Conservation (phyloP, 139 green algal species). For the Tetratostichococcus sp. region DNA sequence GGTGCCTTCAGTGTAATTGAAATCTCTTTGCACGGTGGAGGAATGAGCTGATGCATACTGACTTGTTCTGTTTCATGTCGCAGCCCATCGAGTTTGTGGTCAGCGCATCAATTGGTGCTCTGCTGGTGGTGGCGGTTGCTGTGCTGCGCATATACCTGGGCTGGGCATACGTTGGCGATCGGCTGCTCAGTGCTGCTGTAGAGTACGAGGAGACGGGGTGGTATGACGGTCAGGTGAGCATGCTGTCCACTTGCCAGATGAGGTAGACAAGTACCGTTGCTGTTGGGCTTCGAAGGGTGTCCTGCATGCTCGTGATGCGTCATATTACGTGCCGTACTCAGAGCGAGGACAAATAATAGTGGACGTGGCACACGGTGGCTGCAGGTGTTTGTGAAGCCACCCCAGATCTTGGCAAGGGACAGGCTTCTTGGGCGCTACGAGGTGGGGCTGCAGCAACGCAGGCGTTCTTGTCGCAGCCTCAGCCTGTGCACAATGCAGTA, state of each 20-base stretch:
- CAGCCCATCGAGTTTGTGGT: constrained; percentile 64
- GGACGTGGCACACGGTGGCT: too few species aligned
- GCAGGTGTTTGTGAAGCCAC: constrained; percentile 77
- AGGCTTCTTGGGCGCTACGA: constrained; percentile 69
- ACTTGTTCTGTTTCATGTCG: background rate
- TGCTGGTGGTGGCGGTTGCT: constrained; percentile 69
- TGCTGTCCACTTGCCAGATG: too few species aligned
- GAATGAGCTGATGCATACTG: background rate
- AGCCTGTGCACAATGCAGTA: too few species aligned
- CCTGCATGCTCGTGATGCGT: too few species aligned
- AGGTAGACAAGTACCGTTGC: too few species aligned
- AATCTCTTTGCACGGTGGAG: background rate
- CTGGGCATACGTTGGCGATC: constrained; percentile 88
- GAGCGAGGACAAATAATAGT: too few species aligned
- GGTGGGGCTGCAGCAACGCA: constrained; percentile 13
- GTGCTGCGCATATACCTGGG: constrained; percentile 82
- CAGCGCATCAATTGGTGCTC: constrained; percentile 41
- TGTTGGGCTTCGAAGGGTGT: too few species aligned
- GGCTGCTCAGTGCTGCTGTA: constrained; percentile 76
- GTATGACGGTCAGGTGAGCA: constrained; percentile 10
- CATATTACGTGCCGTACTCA: too few species aligned
- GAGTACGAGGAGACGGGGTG: constrained; percentile 84
- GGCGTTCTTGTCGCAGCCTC: too few species aligned
- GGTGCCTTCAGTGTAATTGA: background rate
- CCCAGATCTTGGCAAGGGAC: constrained; percentile 78